Evolutionary conservation across 1,284 basidiomycete genomes (phyloP).

Genomic region (Malassezia vespertilionis): DNA sequence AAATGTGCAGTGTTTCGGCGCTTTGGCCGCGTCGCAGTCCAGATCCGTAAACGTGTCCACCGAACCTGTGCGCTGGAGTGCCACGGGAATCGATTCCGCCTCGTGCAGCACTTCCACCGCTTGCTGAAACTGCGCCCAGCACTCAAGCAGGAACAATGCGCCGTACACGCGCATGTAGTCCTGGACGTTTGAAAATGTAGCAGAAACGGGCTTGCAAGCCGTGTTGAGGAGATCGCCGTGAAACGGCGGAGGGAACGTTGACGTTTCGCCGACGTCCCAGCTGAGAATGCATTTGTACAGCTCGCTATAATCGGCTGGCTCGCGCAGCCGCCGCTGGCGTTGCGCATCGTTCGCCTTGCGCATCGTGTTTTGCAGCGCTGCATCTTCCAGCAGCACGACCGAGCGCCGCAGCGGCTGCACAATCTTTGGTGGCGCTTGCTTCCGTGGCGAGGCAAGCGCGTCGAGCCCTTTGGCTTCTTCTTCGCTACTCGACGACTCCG

Average conservation of each 20-base stretch:
- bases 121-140: constrained; percentile 76
- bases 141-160: constrained; percentile 78
- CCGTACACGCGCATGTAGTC: constrained; percentile 70
- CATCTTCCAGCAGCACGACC: constrained; percentile 60
- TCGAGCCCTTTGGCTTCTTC: constrained; percentile 54
- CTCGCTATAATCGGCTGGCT: constrained; percentile 68
- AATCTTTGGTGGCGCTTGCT: constrained; percentile 48
- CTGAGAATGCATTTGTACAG: constrained; percentile 71
- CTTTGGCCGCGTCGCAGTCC: neutral
- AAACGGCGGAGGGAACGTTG: constrained; percentile 50
- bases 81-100: neutral
- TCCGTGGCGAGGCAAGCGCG: constrained; percentile 40
- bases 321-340: constrained; percentile 55
- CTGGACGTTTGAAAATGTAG: constrained; percentile 57
- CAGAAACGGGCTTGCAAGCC: constrained; percentile 48
- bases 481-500: constrained; percentile 48
- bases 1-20: neutral
- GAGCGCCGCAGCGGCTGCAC: constrained; percentile 54
- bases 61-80: neutral
- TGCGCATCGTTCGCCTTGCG: constrained; percentile 25
- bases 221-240: constrained; percentile 45
- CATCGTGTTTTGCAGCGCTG: constrained; percentile 21
- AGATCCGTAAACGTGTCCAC: constrained; percentile 58
- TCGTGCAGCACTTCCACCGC: constrained; percentile 56
- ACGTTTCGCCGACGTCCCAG: constrained; percentile 67